Base-by-base conservation (phyloP, 2,329 filamentous ascomycete species). In the Acrodontium crateriforme region DNA sequence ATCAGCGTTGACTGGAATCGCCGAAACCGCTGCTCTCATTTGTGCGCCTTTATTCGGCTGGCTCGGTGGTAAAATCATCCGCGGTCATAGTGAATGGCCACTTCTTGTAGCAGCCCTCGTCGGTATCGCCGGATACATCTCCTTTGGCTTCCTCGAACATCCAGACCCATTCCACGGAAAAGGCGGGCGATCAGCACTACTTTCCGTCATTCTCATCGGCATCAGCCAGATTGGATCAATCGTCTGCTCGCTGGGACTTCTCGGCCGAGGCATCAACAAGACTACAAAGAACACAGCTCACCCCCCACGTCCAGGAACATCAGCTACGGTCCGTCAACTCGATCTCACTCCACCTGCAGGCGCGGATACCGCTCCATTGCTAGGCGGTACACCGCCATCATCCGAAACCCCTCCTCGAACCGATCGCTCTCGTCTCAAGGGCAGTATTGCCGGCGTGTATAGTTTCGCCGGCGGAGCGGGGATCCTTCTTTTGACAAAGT, bases 171-270 rank as follows among this genome's bases (percentile, higher is more conserved):
- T 52, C 24, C 70, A 67, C 16, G 74, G 74, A 3, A 72, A 79
- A 18, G 81, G 80, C 11, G 47, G 45, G 4, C 39, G 39, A 16
- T 51, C 45, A 43, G 51, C 48, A 6, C 73, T 93, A 10, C 39
- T 85, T 9, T 69, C 87, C 10, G 82, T 84, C 22, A 71, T 77
- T 0, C 58, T 93, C 11, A 72, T 95, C 20, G 89, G 89, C 9
- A 71, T 93, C 47, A 91, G 82, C 45, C 89, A 98, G 55, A 95
- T 98, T 36, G 89, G 87, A 2, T 79, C 84, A 8, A 95, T 98
- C 34, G 89, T 98, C 1, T 94, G 85, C 58, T 92, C 82, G 39
- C 67, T 98, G n/a, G 84, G 81, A 1, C 72, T 89, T 1, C 67
- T 98, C 3, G 83, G 83, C 19, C 73, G 74, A 10, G 85, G 84